Evolutionary conservation across 2,329 filamentous ascomycete species (phyloP), one percentile per base, ranked within the genome.

Genomic region (Sporothrix euskadiensis): DNA sequence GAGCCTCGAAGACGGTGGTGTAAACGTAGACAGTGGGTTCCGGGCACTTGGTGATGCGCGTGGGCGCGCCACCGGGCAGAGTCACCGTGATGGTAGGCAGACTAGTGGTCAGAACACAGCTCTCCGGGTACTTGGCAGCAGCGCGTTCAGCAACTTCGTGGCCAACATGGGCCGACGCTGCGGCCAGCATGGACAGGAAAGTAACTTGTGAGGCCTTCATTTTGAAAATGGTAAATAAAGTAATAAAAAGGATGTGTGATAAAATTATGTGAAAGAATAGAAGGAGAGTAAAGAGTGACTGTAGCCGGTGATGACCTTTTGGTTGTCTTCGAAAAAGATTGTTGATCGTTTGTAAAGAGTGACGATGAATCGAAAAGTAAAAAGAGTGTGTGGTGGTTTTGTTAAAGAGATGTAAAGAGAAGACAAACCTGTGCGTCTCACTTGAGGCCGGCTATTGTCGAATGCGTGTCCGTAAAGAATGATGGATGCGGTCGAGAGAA

Each of bases 71-170:
- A n/a, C 14, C 7, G 3, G 49, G 41, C 4, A 71, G 61, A 9
- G 73, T 74, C 22, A 76, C 35, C 7, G 76, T 76, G 61, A 76
- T 71, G 19, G 72, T 22, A 1, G 75, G 66, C 56, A 76, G 74
- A 0, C 57, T 71, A 4, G 71, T 75, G 41, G 76, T 76, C 52
- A 74, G 52, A 4, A 73, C 63, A 26, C 75, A 76, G 47, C 30
- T 65, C 16, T 56, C 47, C 6, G 72, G 72, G 72, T 63, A 68
- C 10, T 61, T 7, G 44, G 32, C n/a, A n/a, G 52, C 54, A 14
- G 39, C n/a, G 32, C 35, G 59, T 19, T 49, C 22, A 22, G 41
- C n/a, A 5, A 73, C 66, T 8, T 59, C 30, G 39, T 71, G 66
- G 30, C 71, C 56, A 14, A 65, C n/a, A 14, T 32, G 61, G 30